phyloP scores from a whole-genome alignment of 495 filamentous ascomycete genomes.

The Bathelium albidoporum region DNA sequence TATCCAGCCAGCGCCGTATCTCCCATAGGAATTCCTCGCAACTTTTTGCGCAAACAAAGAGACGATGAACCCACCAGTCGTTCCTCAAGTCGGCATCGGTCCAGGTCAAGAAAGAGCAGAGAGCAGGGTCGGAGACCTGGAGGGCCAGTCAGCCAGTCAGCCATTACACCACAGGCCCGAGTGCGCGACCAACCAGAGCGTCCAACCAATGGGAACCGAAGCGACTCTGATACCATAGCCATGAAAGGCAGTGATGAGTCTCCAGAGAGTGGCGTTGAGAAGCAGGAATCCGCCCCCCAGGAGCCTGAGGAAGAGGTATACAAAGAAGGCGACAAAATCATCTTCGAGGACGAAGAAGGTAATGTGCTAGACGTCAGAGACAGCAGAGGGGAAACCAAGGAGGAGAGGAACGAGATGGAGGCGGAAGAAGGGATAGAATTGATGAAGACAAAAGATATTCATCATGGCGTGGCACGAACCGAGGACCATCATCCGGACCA shows the following conservation, averaged over 20 bases:
- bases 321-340: conserved; percentile 70
- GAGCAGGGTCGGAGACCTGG: conserved; percentile 66
- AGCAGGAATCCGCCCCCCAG: conserved; percentile 7
- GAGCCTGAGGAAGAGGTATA: conserved; percentile 37
- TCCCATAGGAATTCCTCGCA: conserved; percentile 61
- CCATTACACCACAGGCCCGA: conserved; percentile 64
- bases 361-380: conserved; percentile 55
- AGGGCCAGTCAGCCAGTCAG: conserved; percentile 82
- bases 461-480: conserved; percentile 25
- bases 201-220: conserved; percentile 10
- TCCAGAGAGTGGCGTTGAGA: conserved; percentile 23
- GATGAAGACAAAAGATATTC: conserved; percentile 39
- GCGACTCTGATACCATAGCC: conserved; percentile 31
- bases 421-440: conserved; percentile 44
- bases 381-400: conserved; percentile 17
- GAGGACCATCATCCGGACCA: conserved; percentile 12
- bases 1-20: conserved; percentile 65
- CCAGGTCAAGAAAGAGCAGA: conserved; percentile 58
- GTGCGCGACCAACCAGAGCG: conserved; percentile 22
- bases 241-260: conserved; percentile 23
- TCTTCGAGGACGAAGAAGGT: conserved; percentile 81
- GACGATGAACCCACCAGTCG: conserved; percentile 60
- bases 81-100: conserved; percentile 49
- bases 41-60: conserved; percentile 72
- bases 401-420: conserved; percentile 41